phyloP scores from a whole-genome alignment of 345 rosid genomes.

The Carallia pectinifolia region DNA sequence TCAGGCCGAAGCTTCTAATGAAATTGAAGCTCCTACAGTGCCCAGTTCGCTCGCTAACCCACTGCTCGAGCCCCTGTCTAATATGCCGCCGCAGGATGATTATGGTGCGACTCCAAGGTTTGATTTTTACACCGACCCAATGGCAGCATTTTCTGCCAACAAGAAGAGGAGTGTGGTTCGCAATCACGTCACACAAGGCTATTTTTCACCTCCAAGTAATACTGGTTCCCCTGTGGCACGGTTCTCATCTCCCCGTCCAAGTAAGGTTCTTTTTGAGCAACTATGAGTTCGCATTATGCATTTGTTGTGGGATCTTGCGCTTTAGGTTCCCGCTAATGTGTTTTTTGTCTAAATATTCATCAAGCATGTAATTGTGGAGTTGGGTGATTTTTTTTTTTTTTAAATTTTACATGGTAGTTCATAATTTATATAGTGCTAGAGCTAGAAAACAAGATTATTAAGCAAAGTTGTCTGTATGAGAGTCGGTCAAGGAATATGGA shows the following conservation, averaged over 20 bases:
- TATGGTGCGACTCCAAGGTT: constrained; percentile 46
- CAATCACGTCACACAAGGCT: constrained; percentile 27
- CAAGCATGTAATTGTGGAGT: not conserved
- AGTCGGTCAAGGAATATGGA: not conserved
- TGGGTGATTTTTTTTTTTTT: not conserved
- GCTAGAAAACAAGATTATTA: not conserved
- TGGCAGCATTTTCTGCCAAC: constrained; percentile 70
- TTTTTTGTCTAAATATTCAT: not conserved
- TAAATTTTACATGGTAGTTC: too few species aligned
- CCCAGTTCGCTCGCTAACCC: constrained; percentile 61
- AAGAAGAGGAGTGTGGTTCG: constrained; percentile 35
- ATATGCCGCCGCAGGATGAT: constrained; percentile 27
- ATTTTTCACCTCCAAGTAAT: constrained; percentile 28
- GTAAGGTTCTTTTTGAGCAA: constrained; percentile 18
- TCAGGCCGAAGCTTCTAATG: constrained; percentile 35
- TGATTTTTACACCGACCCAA: constrained; percentile 77
- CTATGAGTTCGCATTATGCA: not conserved
- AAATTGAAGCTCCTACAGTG: constrained; percentile 29
- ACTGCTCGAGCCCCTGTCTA: constrained; percentile 41
- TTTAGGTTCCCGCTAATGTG: not conserved
- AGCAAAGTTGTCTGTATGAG: not conserved
- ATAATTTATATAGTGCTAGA: not conserved
- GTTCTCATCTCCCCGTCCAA: constrained; percentile 33
- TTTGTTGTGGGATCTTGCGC: not conserved
- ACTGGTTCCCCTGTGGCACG: constrained; percentile 19